These are phyloP conservation scores for Aureobasidium subglaciale DNA, from an alignment of 2,329 filamentous ascomycete species.

Conservation along the genomic window DNA sequence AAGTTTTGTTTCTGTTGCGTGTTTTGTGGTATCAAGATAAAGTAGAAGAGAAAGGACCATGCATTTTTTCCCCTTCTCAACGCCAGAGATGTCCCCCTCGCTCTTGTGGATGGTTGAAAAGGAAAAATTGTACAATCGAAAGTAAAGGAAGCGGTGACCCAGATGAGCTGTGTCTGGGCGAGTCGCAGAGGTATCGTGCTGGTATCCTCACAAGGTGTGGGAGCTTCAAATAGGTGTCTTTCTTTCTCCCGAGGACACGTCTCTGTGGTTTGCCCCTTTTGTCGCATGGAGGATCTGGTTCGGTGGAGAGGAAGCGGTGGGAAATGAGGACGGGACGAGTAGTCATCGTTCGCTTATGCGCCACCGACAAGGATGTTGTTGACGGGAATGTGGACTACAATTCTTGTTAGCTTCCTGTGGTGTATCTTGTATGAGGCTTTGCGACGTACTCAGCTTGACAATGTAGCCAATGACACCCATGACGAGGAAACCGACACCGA, in stretches of 20 bases:
- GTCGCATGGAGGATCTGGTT: neutral
- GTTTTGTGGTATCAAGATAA: constrained; percentile 4
- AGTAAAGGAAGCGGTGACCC: neutral
- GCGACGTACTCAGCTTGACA: constrained; percentile 57
- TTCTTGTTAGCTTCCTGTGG: neutral
- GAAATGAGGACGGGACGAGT: neutral
- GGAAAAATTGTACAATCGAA: neutral
- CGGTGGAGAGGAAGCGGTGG: neutral
- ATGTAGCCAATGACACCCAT: constrained; percentile 65
- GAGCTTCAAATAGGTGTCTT: no score
- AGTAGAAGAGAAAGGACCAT: neutral
- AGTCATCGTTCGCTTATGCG: constrained; percentile 41
- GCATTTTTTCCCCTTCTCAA: neutral
- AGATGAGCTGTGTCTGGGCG: no score
- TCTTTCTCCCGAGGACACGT: neutral
- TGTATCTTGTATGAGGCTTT: neutral
- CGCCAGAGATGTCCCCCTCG: neutral
- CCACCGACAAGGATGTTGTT: constrained; percentile 64
- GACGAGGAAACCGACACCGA: constrained; percentile 62
- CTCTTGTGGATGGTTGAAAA: neutral
- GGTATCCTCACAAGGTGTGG: no score
- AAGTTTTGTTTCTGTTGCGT: neutral
- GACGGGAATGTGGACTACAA: constrained; percentile 58
- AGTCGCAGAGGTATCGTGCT: neutral
- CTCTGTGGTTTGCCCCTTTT: no score